phyloP scores from a whole-genome alignment of 2,329 filamentous ascomycete genomes.

The Chlorencoelia australis region DNA sequence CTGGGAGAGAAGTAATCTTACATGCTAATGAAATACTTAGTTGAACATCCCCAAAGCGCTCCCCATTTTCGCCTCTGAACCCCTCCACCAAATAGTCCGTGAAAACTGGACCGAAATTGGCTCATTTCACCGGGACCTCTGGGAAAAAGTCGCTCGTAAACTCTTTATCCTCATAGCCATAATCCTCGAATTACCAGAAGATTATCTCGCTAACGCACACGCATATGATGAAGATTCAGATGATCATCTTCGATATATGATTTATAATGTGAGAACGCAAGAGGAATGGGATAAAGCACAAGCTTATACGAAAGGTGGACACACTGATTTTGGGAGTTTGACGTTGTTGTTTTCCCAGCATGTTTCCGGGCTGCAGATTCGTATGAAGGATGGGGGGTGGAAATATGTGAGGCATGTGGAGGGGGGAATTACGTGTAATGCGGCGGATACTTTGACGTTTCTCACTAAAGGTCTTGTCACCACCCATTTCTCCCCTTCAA shows the following conservation, averaged over 20 bases:
- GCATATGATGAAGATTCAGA: conserved; percentile 43
- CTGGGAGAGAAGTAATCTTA: not conserved
- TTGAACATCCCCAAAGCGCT: conserved; percentile 47
- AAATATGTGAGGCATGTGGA: conserved; percentile 39
- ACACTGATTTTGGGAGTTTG: conserved; percentile 46
- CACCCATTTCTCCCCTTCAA: not conserved
- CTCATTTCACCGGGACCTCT: conserved; percentile 34
- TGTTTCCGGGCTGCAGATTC: conserved; percentile 45
- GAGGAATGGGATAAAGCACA: conserved; percentile 36
- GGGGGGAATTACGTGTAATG: conserved; percentile 43
- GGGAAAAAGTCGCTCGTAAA: conserved; percentile 44
- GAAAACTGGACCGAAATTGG: conserved; percentile 45
- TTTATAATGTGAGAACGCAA: conserved; percentile 39
- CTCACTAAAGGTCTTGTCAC: conserved; percentile 30
- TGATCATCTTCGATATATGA: conserved; percentile 50
- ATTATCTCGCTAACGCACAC: conserved; percentile 43
- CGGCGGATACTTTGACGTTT: conserved; percentile 39
- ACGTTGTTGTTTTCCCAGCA: conserved; percentile 49
- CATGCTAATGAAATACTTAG: conserved; percentile 1
- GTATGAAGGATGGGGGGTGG: conserved; percentile 34
- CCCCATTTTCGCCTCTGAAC: conserved; percentile 30
- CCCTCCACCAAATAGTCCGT: conserved; percentile 35
- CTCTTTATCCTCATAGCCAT: conserved; percentile 46
- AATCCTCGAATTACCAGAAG: conserved; percentile 45
- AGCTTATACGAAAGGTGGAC: conserved; percentile 35